Base-by-base conservation (phyloP, 495 filamentous ascomycete genomes). In the Thozetella sp. region DNA sequence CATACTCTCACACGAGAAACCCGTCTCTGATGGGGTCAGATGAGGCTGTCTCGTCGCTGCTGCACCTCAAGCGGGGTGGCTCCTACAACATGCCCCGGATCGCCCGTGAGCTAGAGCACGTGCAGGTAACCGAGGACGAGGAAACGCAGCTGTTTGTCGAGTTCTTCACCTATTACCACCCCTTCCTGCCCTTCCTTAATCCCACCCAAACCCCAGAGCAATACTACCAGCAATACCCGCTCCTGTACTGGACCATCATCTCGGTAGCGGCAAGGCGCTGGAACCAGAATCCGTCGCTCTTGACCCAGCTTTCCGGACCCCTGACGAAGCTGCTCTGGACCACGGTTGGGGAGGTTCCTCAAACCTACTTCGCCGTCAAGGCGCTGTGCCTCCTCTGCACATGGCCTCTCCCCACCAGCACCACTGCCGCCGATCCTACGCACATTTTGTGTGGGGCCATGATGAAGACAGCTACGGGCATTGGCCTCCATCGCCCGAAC, bases 381-480 rank as follows among this genome's bases (percentile, higher is more conserved):
- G 93, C 93, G 9, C 81, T 97, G 40, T 93, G 90, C 72, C 70
- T 97, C 24, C 79, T 97, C 40, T 97, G 93, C 74, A 90, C 90
- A 9, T 97, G 93, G 93, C 93, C 93, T 12, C 82, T 96, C 22
- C 93, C 93, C 3, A 92, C 88, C 2, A 93, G 89, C 70, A 94
- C 89, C 22, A 96, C 92, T 6, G 90, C 90, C 3, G 86, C 85
- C 6, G 93, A 97, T 70, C 91, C 92, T 1, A 97, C 93, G 0
- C 93, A 96, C 66, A 96, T 96, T 76, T 79, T 96, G 12, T 88
- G 89, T 65, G 93, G 93, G 25, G 83, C 95, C 65, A 93, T 97
- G 93, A 90, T 96, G 82, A 93, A 96, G 70, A 87, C 93, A 55
- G 91, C 93, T 15, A 93, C 93, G 73, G 92, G 94, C 61, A 90